A percentile compares a stretch with the other conserved stretches of the same genome.
phyloP scores from a whole-genome alignment of 257 asterid species.

The Scutellaria barbata region DNA sequence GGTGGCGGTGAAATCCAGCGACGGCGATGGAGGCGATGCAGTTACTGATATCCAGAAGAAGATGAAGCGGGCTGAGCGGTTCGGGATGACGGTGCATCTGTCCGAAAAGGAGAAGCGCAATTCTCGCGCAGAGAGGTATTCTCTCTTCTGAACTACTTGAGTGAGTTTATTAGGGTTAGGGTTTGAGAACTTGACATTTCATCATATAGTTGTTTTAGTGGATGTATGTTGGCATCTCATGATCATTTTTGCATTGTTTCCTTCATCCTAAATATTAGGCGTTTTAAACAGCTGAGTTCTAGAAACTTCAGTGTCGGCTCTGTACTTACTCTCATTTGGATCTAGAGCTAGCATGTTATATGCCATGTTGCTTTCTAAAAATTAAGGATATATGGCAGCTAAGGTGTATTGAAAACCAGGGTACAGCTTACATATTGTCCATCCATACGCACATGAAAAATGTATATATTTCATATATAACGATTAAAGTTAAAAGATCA shows the following conservation, averaged over 20 bases:
- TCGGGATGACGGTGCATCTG: slow-evolving; percentile 76
- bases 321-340: slow-evolving; percentile 20
- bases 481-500: too few species aligned
- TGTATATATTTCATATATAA: too few species aligned
- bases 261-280: background rate
- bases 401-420: too few species aligned
- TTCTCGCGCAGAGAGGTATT: slow-evolving; percentile 91
- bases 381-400: too few species aligned
- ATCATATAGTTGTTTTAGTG: background rate
- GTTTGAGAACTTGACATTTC: slow-evolving; percentile 24
- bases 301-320: background rate
- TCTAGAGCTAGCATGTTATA: background rate
- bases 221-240: background rate
- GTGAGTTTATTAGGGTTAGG: slow-evolving; percentile 32
- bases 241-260: background rate
- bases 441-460: too few species aligned
- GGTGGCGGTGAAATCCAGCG: slow-evolving; percentile 34
- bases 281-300: background rate
- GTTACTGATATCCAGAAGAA: slow-evolving; percentile 74
- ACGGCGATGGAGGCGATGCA: slow-evolving; percentile 39
- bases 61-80: slow-evolving; percentile 92
- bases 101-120: slow-evolving; percentile 85
- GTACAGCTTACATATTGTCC: too few species aligned
- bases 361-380: background rate
- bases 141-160: background rate